phyloP scores from a whole-genome alignment of 768 basidiomycete genomes.

The Mycena venus region DNA sequence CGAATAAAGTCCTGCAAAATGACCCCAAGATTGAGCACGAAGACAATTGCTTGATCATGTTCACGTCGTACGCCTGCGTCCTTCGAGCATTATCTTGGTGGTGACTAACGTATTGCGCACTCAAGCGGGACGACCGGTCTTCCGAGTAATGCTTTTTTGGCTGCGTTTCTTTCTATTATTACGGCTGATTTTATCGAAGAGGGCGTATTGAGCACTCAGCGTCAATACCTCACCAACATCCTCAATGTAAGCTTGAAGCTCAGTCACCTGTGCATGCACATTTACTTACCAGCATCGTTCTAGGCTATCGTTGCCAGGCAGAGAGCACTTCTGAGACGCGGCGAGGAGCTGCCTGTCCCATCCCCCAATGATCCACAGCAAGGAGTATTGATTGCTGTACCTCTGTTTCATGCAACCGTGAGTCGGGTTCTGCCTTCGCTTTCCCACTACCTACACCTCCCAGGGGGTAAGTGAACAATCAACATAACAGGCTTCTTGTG shows the following conservation, averaged over 20 bases:
- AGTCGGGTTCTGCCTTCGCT: too few relatives aligned
- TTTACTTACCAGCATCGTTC: neutral
- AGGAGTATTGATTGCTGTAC: conserved; percentile 67
- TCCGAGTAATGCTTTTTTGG: conserved; percentile 11
- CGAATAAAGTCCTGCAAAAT: conserved; percentile 38
- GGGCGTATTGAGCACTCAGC: conserved; percentile 77
- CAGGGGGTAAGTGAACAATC: conserved; percentile 17
- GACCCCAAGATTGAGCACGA: conserved; percentile 61
- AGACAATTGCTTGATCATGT: conserved; percentile 72
- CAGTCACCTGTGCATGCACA: neutral
- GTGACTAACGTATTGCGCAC: conserved; percentile 47
- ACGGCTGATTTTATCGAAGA: conserved; percentile 53
- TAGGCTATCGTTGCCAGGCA: conserved; percentile 62
- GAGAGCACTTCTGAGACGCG: conserved; percentile 62
- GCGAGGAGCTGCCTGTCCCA: conserved; percentile 54
- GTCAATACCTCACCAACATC: conserved; percentile 72
- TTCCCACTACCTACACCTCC: too few relatives aligned
- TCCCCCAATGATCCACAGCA: conserved; percentile 57
- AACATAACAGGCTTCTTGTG: conserved; percentile 42
- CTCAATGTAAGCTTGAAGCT: conserved; percentile 56
- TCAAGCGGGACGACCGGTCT: conserved; percentile 54
- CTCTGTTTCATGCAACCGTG: conserved; percentile 81
- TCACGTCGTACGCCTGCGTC: too few relatives aligned
- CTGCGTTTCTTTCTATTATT: neutral
- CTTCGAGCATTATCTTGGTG: too few relatives aligned